Percentiles rank a stretch among this genome's conserved stretches.
Conservation (phyloP, 331 rosid genomes). For the Pyrus hybrid region DNA sequence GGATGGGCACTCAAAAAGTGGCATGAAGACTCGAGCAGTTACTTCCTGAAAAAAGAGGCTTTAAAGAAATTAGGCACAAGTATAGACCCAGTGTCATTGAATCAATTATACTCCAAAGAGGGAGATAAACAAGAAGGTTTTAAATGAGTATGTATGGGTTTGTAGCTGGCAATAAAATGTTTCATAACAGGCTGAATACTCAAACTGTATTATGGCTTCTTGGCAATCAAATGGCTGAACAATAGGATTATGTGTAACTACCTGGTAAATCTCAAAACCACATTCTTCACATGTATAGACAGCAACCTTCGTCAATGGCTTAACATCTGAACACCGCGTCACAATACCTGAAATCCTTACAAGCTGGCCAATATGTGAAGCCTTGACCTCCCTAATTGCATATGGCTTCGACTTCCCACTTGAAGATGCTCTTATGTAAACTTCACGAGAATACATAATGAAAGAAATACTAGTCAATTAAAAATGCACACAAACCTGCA, state of each 20-base stretch:
- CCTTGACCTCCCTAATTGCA: too few species aligned
- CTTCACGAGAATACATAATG: constrained; percentile 53
- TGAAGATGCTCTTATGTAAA: constrained; percentile 78
- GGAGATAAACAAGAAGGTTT: not conserved
- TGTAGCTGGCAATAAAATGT: not conserved
- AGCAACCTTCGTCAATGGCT: constrained; percentile 95
- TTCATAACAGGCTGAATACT: not conserved
- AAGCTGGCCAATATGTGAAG: constrained; percentile 90
- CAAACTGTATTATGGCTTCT: not conserved
- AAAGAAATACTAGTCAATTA: not conserved
- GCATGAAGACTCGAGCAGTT: constrained; percentile 95
- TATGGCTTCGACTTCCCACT: constrained; percentile 62
- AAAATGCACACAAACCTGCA: not conserved
- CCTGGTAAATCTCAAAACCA: constrained; percentile 99
- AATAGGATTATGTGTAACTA: constrained; percentile 16
- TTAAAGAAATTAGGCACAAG: not conserved
- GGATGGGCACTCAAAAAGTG: constrained; percentile 84
- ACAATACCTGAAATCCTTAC: constrained; percentile 90
- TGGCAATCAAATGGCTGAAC: not conserved
- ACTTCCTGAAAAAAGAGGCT: constrained; percentile 58
- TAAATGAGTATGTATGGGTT: not conserved
- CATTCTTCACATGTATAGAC: constrained; percentile 97
- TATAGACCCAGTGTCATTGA: not conserved
- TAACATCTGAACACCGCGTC: constrained; percentile 90
- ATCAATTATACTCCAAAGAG: not conserved